Conservation (phyloP, 2,329 filamentous ascomycete genomes). For the Claviceps pazoutovae region DNA sequence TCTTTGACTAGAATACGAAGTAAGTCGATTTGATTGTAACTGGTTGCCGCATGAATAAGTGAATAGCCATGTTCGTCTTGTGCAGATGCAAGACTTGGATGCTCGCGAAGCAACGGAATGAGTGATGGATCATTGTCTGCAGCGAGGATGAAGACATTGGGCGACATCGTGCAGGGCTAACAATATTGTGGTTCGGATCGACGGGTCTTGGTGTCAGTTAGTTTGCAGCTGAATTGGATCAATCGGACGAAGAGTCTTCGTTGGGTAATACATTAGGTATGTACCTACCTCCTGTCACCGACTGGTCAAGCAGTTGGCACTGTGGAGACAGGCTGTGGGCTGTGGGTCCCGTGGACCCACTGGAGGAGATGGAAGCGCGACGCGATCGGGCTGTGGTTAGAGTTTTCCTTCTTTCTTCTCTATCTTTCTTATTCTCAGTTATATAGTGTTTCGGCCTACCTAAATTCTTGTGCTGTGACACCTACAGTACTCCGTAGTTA, state of each 20-base stretch:
- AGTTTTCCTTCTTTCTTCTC: no score
- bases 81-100: slow-evolving; percentile 60
- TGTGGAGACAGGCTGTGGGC: no score
- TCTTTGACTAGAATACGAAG: slow-evolving; percentile 62
- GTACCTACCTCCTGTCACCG: no score
- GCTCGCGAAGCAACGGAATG: slow-evolving; percentile 56
- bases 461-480: no score
- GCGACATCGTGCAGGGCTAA: slow-evolving; percentile 10
- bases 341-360: no score
- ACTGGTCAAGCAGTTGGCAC: no score
- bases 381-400: no score
- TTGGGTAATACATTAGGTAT: no score
- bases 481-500: no score
- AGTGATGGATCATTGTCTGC: slow-evolving; percentile 68
- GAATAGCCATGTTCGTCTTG: slow-evolving; percentile 93
- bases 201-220: neutral
- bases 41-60: slow-evolving; percentile 80
- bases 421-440: no score
- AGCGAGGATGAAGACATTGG: slow-evolving; percentile 60
- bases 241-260: neutral
- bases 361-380: no score
- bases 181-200: neutral
- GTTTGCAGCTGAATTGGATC: neutral
- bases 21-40: slow-evolving; percentile 77
- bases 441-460: no score